Conservation (phyloP, 352 stramenopile species). For the Pythium phragmitis region DNA sequence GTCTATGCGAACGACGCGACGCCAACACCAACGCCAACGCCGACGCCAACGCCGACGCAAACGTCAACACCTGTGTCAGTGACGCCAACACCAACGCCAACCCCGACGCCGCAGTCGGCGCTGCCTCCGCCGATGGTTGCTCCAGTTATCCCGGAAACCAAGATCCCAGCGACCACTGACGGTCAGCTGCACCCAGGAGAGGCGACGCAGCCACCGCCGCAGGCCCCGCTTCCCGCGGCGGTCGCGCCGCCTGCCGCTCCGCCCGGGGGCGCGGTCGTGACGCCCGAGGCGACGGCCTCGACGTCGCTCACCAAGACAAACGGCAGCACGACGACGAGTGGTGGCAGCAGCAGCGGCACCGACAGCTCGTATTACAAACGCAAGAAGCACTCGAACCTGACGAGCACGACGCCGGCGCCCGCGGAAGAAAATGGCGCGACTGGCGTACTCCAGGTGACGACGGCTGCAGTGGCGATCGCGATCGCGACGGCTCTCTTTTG, state of each 20-base stretch:
- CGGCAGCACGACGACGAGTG: background rate
- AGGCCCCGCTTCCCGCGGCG: background rate
- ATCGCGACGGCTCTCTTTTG: background rate
- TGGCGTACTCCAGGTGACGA: background rate
- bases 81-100: background rate
- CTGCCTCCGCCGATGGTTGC: background rate
- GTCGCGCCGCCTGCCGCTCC: background rate
- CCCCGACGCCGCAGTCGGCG: background rate
- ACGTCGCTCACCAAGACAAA: background rate
- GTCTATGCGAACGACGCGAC: background rate
- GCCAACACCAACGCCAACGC: background rate
- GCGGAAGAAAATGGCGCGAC: slow-evolving; percentile 1
- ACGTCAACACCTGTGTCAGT: background rate
- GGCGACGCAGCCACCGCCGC: slow-evolving; percentile 1
- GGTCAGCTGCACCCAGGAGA: background rate
- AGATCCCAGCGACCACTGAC: background rate
- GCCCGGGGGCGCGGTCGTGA: background rate
- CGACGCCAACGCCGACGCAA: background rate
- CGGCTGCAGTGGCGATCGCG: slow-evolving; percentile 1
- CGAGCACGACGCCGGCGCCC: background rate
- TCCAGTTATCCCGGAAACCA: background rate
- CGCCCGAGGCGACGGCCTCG: background rate
- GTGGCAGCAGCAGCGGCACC: slow-evolving; percentile 5
- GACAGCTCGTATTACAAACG: slow-evolving; percentile 4
- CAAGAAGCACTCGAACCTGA: slow-evolving; percentile 12